Percentiles rank a stretch among this genome's conserved stretches.
Evolutionary conservation across 192 early-diverging fungal genomes (phyloP).

Genomic region (Backusella morwellensis): DNA sequence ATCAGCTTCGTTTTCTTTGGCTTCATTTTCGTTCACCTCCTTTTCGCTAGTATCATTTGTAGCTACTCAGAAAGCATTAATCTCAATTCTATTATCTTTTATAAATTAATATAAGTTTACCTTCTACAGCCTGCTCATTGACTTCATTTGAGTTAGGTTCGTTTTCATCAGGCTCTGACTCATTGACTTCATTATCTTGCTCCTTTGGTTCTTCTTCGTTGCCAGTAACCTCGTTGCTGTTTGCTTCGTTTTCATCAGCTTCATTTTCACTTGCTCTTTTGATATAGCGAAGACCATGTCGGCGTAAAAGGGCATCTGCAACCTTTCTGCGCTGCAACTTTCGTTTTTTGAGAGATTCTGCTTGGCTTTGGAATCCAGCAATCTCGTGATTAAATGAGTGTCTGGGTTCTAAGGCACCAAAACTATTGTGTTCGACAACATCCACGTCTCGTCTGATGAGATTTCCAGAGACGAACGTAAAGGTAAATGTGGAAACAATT

Average conservation of each 20-base stretch:
- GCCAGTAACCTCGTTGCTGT: neutral
- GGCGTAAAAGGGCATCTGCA: neutral
- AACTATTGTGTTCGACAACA: neutral
- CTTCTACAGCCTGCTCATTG: neutral
- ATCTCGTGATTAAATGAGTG: neutral
- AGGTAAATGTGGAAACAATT: constrained; percentile 2
- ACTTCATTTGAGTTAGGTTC: no score
- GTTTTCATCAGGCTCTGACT: neutral
- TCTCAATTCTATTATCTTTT: neutral
- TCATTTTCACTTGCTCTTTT: constrained; percentile 4
- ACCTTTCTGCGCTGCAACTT: neutral
- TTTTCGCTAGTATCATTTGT: neutral
- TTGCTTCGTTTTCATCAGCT: neutral
- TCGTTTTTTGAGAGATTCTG: neutral
- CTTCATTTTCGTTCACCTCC: neutral
- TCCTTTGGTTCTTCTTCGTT: neutral
- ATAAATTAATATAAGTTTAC: neutral
- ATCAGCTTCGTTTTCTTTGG: neutral
- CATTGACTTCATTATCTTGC: neutral
- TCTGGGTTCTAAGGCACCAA: neutral
- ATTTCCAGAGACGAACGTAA: neutral
- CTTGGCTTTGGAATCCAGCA: neutral
- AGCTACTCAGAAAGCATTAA: neutral
- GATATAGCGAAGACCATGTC: neutral
- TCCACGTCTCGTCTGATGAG: neutral